phyloP scores from a whole-genome alignment of 129 eudicot genomes.

The Artemisia annua region DNA sequence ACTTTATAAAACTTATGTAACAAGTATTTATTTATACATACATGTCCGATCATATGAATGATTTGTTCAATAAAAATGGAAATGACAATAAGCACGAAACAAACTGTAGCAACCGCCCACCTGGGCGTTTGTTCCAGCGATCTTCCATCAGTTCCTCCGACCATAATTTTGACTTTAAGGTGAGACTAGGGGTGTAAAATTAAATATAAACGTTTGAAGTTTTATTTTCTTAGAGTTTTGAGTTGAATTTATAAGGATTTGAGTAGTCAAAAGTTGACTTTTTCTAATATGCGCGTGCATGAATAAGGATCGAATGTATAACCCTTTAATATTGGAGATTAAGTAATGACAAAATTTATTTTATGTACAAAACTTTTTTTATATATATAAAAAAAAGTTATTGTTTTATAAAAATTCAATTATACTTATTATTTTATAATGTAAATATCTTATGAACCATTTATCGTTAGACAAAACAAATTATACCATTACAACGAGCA shows the following conservation, averaged over 20 bases:
- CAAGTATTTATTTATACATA: not conserved
- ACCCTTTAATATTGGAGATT: too few relatives aligned
- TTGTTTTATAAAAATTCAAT: too few relatives aligned
- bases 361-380: too few relatives aligned
- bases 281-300: constrained; percentile 23
- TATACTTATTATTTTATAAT: too few relatives aligned
- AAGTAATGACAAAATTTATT: too few relatives aligned
- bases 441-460: too few relatives aligned
- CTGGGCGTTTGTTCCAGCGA: constrained; percentile 46
- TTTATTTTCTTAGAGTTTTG: not conserved
- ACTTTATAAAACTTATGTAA: not conserved
- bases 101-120: constrained; percentile 54
- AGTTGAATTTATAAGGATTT: constrained; percentile 10
- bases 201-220: not conserved
- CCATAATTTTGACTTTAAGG: constrained; percentile 6
- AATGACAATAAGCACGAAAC: constrained; percentile 36
- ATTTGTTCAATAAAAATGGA: constrained; percentile 43
- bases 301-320: not conserved
- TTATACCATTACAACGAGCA: too few relatives aligned
- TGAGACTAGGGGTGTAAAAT: not conserved
- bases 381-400: too few relatives aligned
- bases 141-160: constrained; percentile 26
- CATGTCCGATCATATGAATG: constrained; percentile 43
- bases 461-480: too few relatives aligned
- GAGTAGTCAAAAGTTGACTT: constrained; percentile 21